phyloP scores from a whole-genome alignment of 345 rosid species.

The Anacardium occidentale region DNA sequence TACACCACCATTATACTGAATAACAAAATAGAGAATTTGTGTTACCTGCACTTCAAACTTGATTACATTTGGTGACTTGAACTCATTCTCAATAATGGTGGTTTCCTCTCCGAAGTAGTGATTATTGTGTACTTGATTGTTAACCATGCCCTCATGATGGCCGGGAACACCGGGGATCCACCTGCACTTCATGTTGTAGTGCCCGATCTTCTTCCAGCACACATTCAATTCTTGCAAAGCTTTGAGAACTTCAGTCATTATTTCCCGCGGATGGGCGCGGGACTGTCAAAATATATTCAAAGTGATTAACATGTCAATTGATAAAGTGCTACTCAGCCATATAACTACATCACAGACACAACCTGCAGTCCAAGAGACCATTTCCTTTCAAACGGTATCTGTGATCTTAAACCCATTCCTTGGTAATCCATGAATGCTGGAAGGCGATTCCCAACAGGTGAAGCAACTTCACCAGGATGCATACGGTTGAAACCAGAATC shows the following conservation, averaged over 20 bases:
- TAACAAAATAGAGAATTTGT: neutral
- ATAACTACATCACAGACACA: neutral
- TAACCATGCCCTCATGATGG: constrained; percentile 64
- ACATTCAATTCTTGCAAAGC: constrained; percentile 84
- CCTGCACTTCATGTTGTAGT: constrained; percentile 93
- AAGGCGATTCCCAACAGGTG: constrained; percentile 53
- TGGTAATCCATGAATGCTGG: constrained; percentile 76
- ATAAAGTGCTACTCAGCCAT: neutral
- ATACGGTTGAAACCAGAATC: constrained; percentile 65
- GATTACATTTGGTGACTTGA: constrained; percentile 56
- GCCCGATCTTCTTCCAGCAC: constrained; percentile 94
- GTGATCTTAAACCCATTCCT: constrained; percentile 60
- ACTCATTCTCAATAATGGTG: constrained; percentile 52
- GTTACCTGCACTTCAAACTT: constrained; percentile 94
- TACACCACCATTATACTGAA: neutral
- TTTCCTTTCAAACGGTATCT: constrained; percentile 63
- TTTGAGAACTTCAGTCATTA: constrained; percentile 82
- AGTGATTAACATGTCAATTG: neutral
- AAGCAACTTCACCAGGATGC: constrained; percentile 57
- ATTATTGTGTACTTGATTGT: constrained; percentile 50
- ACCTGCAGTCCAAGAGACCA: constrained; percentile 99
- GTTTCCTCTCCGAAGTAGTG: constrained; percentile 70
- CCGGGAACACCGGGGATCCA: constrained; percentile 65
- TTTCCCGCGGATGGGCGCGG: constrained; percentile 83
- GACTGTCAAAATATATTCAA: constrained; percentile 46